Conservation (phyloP, 1,139 yeast species). For the Blastobotrys petasosporus region DNA sequence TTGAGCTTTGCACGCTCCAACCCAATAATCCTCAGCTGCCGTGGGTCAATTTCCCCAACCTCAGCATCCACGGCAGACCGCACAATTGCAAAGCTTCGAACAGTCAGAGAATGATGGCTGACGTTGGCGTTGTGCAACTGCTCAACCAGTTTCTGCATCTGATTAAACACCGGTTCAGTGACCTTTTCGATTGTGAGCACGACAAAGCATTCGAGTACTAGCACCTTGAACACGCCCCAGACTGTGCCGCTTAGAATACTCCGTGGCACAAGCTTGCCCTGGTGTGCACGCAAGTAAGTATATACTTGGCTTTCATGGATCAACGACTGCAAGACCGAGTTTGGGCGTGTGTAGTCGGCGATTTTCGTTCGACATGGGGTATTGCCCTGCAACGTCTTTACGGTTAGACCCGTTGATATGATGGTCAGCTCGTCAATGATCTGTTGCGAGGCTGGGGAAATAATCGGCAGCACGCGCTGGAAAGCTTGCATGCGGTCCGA, state of each 20-base stretch:
- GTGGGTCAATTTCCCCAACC: neutral
- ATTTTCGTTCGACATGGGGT: neutral
- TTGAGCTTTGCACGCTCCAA: neutral
- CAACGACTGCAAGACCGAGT: neutral
- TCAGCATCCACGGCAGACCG: too few species aligned
- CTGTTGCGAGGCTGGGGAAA: neutral
- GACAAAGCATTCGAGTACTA: slow-evolving; percentile 3
- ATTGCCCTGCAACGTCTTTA: neutral
- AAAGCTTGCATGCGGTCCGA: too few species aligned
- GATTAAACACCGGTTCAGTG: neutral
- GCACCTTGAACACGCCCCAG: slow-evolving; percentile 7
- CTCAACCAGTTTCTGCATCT: neutral
- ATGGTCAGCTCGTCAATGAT: neutral
- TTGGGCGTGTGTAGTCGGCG: slow-evolving; percentile 6
- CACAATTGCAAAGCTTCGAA: slow-evolving; percentile 4
- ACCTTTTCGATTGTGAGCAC: neutral
- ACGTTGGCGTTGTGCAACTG: slow-evolving; percentile 5
- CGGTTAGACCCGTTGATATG: neutral
- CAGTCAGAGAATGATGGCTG: neutral
- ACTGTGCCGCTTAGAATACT: slow-evolving; percentile 1
- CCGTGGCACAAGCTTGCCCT: slow-evolving; percentile 1
- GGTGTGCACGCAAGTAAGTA: neutral
- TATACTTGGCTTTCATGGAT: slow-evolving; percentile 5
- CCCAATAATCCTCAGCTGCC: slow-evolving; percentile 1
- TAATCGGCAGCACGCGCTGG: neutral